phyloP scores from a whole-genome alignment of 345 rosid genomes.

The Arabis hirsuta region DNA sequence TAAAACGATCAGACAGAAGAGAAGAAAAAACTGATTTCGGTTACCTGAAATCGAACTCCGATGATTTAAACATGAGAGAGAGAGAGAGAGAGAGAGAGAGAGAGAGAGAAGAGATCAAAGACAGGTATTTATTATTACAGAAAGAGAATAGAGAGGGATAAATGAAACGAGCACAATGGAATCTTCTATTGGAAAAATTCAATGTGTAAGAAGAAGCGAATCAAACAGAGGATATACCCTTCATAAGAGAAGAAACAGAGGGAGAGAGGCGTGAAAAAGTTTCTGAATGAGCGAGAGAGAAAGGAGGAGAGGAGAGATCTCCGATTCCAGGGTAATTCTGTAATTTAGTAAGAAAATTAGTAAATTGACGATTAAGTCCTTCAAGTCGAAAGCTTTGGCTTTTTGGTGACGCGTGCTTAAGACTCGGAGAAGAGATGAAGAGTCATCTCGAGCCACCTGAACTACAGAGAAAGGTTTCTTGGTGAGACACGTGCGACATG shows the following conservation, averaged over 20 bases:
- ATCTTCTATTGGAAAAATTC: conserved; percentile 39
- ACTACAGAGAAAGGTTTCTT: conserved; percentile 1
- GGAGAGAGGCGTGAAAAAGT: not conserved
- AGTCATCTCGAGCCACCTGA: conserved; percentile 29
- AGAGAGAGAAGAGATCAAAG: conserved; percentile 23
- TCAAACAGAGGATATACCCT: conserved; percentile 44
- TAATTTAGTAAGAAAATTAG: not conserved
- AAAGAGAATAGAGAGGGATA: not conserved
- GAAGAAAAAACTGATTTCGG: conserved; percentile 4
- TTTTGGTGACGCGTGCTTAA: conserved; percentile 35
- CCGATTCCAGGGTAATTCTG: conserved; percentile 19
- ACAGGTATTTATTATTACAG: conserved; percentile 14
- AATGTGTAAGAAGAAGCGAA: conserved; percentile 41
- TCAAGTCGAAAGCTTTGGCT: not conserved
- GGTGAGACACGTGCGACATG: conserved; percentile 18
- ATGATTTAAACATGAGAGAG: conserved; percentile 5
- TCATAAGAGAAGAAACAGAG: conserved; percentile 27
- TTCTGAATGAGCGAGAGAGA: conserved; percentile 24
- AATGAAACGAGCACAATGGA: conserved; percentile 31
- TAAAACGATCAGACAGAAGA: conserved; percentile 22
- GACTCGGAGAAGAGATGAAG: conserved; percentile 36
- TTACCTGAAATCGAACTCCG: conserved; percentile 41
- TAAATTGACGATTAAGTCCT: conserved; percentile 26
- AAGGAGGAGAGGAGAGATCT: conserved; percentile 23
- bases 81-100: conserved; percentile 22